Base-by-base conservation (phyloP, 495 filamentous ascomycete genomes). In the Diplogelasinospora grovesii region DNA sequence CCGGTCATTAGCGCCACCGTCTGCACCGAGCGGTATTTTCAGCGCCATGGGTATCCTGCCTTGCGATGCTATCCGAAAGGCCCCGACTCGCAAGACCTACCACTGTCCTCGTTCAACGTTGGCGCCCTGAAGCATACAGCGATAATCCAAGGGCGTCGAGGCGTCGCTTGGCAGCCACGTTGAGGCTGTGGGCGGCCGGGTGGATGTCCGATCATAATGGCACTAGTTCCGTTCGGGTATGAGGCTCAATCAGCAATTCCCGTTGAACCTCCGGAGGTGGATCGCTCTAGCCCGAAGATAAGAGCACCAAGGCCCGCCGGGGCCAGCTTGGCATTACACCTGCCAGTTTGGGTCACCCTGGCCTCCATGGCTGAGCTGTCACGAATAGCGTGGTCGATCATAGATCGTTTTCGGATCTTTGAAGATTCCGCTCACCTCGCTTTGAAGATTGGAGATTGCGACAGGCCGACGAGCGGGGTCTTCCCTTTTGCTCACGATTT, bases 141-240 rank as follows among this genome's bases (percentile, higher is more conserved):
- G n/a, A n/a, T n/a, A n/a, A n/a, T n/a, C n/a, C n/a, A n/a, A n/a
- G n/a, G n/a, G n/a, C n/a, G n/a, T n/a, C n/a, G n/a, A n/a, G n/a
- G n/a, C n/a, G n/a, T 38, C 22, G 35, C 35, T 9, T 38, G 35
- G 35, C 35, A 24, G 35, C 35, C 35, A 38, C 35, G 35, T 26
- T 38, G 34, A 7, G 18, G n/a, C 28, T 31, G 28, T 31, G 28
- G 30, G 30, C 11, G 30, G n/a, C n/a, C 30, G 16, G 30, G 9
- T 4, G 15, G 30, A 33, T 8, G 4, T 33, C 20, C 10, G 30
- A 18, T 22, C 9, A 3, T 8, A 18, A 34, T 8, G 34, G 15
- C 21, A 8, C 20, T 19, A 10, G 11, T 22, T 24, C 11, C 15
- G 3, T 14, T 14, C 22, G 22, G 4, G 9, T 29, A 18, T 33